phyloP scores from a whole-genome alignment of 768 basidiomycete genomes.

The Rhizopogon rudus region DNA sequence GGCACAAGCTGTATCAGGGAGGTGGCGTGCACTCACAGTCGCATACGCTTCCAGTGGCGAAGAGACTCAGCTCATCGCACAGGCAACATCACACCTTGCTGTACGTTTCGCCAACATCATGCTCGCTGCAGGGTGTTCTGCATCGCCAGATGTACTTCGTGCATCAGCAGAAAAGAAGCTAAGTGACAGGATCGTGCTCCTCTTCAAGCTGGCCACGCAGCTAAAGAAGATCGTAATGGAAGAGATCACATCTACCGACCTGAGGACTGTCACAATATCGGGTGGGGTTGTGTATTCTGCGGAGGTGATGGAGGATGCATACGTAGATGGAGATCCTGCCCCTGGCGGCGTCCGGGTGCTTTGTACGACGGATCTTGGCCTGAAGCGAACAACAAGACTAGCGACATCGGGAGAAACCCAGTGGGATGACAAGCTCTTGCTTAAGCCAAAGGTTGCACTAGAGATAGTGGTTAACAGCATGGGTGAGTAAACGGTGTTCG shows the following conservation, averaged over 20 bases:
- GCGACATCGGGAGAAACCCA: slow-evolving; percentile 22
- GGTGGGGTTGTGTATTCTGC: slow-evolving; percentile 17
- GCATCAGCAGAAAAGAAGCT: slow-evolving; percentile 34
- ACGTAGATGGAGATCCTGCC: slow-evolving; percentile 17
- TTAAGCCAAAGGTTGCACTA: slow-evolving; percentile 35
- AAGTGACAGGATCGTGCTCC: slow-evolving; percentile 28
- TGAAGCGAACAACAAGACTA: slow-evolving; percentile 25
- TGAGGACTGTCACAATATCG: slow-evolving; percentile 19
- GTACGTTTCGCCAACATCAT: not conserved
- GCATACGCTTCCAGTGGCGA: slow-evolving; percentile 16
- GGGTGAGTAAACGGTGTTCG: slow-evolving; percentile 17
- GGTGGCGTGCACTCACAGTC: slow-evolving; percentile 41
- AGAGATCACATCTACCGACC: slow-evolving; percentile 27
- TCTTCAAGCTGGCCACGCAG: slow-evolving; percentile 36
- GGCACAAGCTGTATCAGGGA: slow-evolving; percentile 39
- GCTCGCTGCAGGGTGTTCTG: slow-evolving; percentile 3
- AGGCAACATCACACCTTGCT: not conserved
- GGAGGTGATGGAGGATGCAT: slow-evolving; percentile 26
- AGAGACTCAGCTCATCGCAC: not conserved
- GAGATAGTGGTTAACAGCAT: slow-evolving; percentile 30
- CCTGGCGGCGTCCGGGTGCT: slow-evolving; percentile 19
- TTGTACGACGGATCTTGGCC: slow-evolving; percentile 33
- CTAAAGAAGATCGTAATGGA: slow-evolving; percentile 35
- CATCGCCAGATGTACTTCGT: slow-evolving; percentile 19
- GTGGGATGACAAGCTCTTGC: slow-evolving; percentile 27